Conservation (phyloP, 2,329 filamentous ascomycete genomes). For the Alternaria panax region DNA sequence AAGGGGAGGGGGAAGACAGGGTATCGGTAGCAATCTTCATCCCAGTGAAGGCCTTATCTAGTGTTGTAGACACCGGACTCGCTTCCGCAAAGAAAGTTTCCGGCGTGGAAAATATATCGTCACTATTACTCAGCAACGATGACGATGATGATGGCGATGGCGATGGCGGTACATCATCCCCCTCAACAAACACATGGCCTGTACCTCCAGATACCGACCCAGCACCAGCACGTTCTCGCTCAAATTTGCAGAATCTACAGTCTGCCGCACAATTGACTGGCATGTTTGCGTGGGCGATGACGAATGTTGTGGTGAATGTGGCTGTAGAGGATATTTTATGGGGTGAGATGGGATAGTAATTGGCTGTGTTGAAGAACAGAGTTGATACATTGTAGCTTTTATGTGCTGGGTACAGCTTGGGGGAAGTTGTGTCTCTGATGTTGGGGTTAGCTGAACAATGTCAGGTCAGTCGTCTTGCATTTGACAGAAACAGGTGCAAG, state of each 20-base stretch:
- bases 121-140: neutral
- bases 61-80: neutral
- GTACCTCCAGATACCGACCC: neutral
- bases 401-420: neutral
- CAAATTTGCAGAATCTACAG: neutral
- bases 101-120: neutral
- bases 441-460: neutral
- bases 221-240: neutral
- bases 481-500: neutral
- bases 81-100: neutral
- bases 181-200: no score
- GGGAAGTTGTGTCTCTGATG: neutral
- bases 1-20: no score
- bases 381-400: neutral
- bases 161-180: neutral
- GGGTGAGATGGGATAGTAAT: neutral
- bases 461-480: neutral
- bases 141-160: neutral
- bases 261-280: neutral
- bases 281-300: neutral
- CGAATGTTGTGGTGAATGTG: neutral
- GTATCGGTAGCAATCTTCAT: neutral
- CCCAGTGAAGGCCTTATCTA: neutral
- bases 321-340: neutral
- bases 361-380: neutral